phyloP scores from a whole-genome alignment of 805 yeast genomes.

The Saccharomyces cerevisiae region DNA sequence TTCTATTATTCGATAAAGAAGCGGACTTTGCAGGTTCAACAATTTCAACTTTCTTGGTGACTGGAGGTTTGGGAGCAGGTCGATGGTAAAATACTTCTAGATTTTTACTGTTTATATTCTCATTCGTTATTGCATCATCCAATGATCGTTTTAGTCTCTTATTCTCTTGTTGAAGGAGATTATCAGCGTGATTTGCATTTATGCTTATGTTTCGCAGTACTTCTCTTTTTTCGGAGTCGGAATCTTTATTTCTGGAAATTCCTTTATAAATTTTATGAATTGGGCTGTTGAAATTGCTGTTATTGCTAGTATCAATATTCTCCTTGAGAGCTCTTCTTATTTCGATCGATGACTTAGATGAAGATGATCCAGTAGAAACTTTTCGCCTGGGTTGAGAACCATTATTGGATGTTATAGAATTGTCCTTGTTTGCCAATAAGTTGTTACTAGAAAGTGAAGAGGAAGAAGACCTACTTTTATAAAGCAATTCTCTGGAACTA shows the following conservation, averaged over 20 bases:
- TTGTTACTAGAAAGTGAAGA: not conserved
- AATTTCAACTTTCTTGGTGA: conserved; percentile 7
- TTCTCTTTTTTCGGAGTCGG: conserved; percentile 15
- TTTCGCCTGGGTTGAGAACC: conserved; percentile 11
- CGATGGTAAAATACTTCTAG: conserved; percentile 3
- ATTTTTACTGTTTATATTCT: not conserved
- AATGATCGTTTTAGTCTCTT: not conserved
- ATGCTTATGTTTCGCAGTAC: conserved; percentile 23
- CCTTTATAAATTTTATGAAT: conserved; percentile 1
- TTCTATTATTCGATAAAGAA: conserved; percentile 3
- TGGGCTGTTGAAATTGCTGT: conserved; percentile 3
- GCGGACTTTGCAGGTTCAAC: conserved; percentile 3
- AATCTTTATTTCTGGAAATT: not conserved
- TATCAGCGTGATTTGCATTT: conserved; percentile 6
- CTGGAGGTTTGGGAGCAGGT: conserved; percentile 6
- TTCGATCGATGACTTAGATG: conserved; percentile 1
- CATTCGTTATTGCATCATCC: not conserved
- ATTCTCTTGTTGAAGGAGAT: not conserved
- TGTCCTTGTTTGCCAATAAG: not conserved
- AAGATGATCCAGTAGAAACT: conserved; percentile 8
- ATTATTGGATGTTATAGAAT: conserved; percentile 1
- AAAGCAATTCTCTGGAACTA: conserved; percentile 7
- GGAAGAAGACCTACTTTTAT: conserved; percentile 3
- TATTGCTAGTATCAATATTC: conserved; percentile 4
- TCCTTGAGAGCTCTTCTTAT: not conserved